Evolutionary conservation across 2,329 filamentous ascomycete species (phyloP).

Genomic region (Paramyrothecium roridum): DNA sequence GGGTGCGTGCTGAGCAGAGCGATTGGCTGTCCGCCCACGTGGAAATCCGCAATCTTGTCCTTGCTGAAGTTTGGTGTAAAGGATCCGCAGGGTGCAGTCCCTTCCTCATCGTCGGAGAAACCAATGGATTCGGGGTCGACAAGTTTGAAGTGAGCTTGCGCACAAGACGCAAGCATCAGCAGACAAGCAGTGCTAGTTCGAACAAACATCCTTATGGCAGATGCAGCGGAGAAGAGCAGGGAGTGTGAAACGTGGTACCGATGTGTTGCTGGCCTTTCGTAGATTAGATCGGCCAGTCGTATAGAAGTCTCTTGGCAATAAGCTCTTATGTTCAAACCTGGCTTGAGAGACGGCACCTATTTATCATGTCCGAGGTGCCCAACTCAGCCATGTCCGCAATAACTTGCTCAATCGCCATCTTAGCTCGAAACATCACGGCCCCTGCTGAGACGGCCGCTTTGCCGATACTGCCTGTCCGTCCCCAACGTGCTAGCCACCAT

Average conservation of each 20-base stretch:
- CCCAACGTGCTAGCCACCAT: too few species aligned
- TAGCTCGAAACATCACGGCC: background rate
- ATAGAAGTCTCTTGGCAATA: too few species aligned
- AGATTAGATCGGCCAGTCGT: too few species aligned
- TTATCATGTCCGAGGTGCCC: too few species aligned
- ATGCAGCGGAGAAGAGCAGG: background rate
- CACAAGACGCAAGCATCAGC: constrained; percentile 35
- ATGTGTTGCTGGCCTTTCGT: too few species aligned
- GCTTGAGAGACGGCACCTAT: too few species aligned
- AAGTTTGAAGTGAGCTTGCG: constrained; percentile 53
- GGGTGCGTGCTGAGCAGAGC: constrained; percentile 46
- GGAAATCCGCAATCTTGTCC: constrained; percentile 51
- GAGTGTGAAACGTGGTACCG: background rate
- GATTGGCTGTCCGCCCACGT: constrained; percentile 54
- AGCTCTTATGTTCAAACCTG: too few species aligned
- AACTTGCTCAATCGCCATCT: too few species aligned
- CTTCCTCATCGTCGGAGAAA: constrained; percentile 41
- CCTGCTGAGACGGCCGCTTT: background rate
- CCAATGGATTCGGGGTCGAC: constrained; percentile 45
- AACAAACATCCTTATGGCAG: constrained; percentile 28
- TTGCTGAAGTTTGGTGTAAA: constrained; percentile 42
- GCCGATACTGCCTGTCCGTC: background rate
- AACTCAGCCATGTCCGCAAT: too few species aligned
- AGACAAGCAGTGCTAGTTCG: constrained; percentile 27
- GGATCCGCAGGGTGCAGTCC: constrained; percentile 51